Percentiles rank a stretch among this genome's conserved stretches.
Conservation (phyloP, 345 rosid species). For the Bruguiera parviflora region DNA sequence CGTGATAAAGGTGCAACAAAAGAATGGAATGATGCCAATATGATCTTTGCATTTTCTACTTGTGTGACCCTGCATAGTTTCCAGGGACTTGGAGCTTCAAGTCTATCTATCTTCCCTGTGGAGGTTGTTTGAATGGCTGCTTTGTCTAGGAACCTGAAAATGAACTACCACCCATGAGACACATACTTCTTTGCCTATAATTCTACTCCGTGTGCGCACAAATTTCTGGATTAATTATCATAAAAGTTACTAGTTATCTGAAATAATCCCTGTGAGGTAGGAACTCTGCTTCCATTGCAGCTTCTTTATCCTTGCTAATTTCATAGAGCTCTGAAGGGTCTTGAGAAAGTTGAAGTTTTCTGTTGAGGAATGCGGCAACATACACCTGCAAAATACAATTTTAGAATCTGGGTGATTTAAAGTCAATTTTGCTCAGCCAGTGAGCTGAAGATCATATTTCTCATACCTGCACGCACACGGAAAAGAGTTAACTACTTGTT, state of each 20-base stretch:
- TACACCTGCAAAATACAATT: constrained; percentile 33
- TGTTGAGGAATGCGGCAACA: constrained; percentile 46
- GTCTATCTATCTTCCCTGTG: background rate
- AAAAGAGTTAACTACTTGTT: too few relatives aligned
- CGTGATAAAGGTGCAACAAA: constrained; percentile 57
- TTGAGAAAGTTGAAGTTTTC: constrained; percentile 47
- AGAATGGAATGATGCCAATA: constrained; percentile 51
- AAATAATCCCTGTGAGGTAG: constrained; percentile 43
- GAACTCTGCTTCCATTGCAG: constrained; percentile 36
- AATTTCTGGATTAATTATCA: too few relatives aligned
- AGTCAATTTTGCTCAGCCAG: background rate
- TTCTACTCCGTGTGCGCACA: too few relatives aligned
- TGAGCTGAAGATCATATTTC: background rate
- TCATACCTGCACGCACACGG: background rate
- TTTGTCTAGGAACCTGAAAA: constrained; percentile 51
- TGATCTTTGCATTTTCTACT: constrained; percentile 55
- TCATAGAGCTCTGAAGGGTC: constrained; percentile 46
- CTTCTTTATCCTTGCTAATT: constrained; percentile 39
- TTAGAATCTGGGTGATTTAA: too few relatives aligned
- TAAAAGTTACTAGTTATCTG: constrained; percentile 24
- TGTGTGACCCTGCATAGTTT: constrained; percentile 58
- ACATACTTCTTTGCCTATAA: background rate
- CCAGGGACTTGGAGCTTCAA: constrained; percentile 43
- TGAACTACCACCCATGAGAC: background rate
- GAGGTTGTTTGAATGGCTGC: constrained; percentile 44